Evolutionary conservation across 139 green algal genomes (phyloP).

Genomic region (Diplosphaera chodatii): DNA sequence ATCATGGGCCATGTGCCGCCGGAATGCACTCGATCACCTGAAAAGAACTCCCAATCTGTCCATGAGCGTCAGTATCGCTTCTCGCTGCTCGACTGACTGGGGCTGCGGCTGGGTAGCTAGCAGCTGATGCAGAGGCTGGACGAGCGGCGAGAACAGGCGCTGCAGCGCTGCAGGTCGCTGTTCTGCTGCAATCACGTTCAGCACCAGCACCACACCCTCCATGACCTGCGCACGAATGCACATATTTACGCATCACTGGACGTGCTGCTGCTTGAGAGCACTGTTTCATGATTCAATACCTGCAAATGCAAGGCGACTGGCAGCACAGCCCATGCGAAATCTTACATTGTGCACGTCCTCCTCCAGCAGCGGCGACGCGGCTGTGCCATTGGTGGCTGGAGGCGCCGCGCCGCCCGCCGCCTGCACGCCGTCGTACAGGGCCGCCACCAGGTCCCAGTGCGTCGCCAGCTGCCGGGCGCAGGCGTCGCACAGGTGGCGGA

Average conservation of each 20-base stretch:
- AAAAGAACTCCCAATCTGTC: too few relatives aligned
- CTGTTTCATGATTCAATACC: too few relatives aligned
- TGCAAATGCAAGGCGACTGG: neutral
- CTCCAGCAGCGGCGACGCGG: slow-evolving; percentile 28
- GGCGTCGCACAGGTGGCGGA: slow-evolving; percentile 54
- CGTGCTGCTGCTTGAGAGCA: too few relatives aligned
- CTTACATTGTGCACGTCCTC: slow-evolving; percentile 48
- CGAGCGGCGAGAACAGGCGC: too few relatives aligned
- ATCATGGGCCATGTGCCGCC: too few relatives aligned
- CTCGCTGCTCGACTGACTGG: too few relatives aligned
- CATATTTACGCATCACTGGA: neutral
- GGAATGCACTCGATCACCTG: too few relatives aligned
- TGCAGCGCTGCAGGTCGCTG: slow-evolving; percentile 21
- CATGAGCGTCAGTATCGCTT: too few relatives aligned
- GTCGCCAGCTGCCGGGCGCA: slow-evolving; percentile 41
- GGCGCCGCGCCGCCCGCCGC: slow-evolving; percentile 22
- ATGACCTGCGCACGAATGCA: slow-evolving; percentile 22
- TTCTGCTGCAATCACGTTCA: slow-evolving; percentile 27
- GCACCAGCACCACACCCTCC: slow-evolving; percentile 33
- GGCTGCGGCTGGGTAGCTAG: too few relatives aligned
- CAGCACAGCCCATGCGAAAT: neutral
- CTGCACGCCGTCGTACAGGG: slow-evolving; percentile 53
- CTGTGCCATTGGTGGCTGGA: neutral
- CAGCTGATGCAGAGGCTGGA: too few relatives aligned
- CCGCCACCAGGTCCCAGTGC: slow-evolving; percentile 20